phyloP scores from a whole-genome alignment of 2,329 filamentous ascomycete genomes.

The Talaromyces pinophilus region DNA sequence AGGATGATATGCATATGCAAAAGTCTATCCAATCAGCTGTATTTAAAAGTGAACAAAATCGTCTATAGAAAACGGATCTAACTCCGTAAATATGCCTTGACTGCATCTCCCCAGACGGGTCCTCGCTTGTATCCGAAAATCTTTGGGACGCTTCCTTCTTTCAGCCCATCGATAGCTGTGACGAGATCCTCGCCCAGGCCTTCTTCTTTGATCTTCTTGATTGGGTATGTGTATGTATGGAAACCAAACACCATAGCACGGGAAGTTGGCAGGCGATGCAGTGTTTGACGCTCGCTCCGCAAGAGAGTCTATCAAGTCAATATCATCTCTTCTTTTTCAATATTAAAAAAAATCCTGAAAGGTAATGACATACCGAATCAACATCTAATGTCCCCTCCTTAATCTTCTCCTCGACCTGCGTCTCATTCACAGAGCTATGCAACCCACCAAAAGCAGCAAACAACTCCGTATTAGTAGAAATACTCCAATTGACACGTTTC shows the following conservation, averaged over 20 bases:
- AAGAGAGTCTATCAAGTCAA: slow-evolving; percentile 45
- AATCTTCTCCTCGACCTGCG: slow-evolving; percentile 30
- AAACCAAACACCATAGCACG: slow-evolving; percentile 61
- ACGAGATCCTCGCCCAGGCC: slow-evolving; percentile 57
- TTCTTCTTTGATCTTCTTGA: slow-evolving; percentile 58
- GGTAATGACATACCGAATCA: slow-evolving; percentile 39
- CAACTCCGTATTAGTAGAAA: slow-evolving; percentile 43
- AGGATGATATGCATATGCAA: not conserved
- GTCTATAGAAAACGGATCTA: slow-evolving; percentile 7
- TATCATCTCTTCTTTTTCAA: not conserved
- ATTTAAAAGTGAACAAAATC: not conserved
- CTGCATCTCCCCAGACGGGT: slow-evolving; percentile 58
- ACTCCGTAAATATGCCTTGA: slow-evolving; percentile 53
- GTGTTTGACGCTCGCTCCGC: slow-evolving; percentile 61
- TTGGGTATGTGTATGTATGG: slow-evolving; percentile 63
- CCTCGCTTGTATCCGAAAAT: slow-evolving; percentile 62
- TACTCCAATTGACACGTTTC: slow-evolving; percentile 55
- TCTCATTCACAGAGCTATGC: slow-evolving; percentile 31
- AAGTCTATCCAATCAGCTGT: not conserved
- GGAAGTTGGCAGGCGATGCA: slow-evolving; percentile 59
- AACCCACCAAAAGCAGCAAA: slow-evolving; percentile 43
- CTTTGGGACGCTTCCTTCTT: slow-evolving; percentile 56
- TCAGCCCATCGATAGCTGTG: slow-evolving; percentile 61
- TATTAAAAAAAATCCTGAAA: too few relatives aligned
- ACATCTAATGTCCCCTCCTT: slow-evolving; percentile 47